phyloP scores from a whole-genome alignment of 306 rosid species.

The Sechiopsis laciniata region DNA sequence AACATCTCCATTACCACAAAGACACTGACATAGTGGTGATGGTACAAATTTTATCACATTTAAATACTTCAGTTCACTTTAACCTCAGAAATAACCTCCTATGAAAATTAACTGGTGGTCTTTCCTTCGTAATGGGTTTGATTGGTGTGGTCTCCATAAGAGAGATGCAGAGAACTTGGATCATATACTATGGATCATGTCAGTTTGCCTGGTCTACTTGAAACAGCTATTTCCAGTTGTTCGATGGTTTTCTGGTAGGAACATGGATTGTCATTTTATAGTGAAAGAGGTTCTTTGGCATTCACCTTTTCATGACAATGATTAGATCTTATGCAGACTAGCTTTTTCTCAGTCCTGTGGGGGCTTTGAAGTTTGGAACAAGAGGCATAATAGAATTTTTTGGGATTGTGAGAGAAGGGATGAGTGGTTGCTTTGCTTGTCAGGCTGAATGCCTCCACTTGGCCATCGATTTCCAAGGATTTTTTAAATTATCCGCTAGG shows the following conservation, averaged over 20 bases:
- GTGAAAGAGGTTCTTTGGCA: not conserved
- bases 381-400: not conserved
- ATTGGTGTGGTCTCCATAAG: not conserved
- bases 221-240: not conserved
- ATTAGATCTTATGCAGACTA: not conserved
- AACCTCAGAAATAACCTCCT: not conserved
- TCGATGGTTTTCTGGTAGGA: constrained; percentile 1
- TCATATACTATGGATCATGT: not conserved
- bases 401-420: not conserved
- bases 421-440: not conserved
- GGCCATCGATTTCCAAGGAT: not conserved
- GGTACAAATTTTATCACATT: constrained; percentile 8
- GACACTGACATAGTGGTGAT: not conserved
- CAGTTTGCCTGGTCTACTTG: not conserved
- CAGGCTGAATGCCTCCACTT: not conserved
- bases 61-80: not conserved
- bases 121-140: not conserved
- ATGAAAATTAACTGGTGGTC: not conserved
- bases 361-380: not conserved
- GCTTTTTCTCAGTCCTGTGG: not conserved
- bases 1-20: not conserved
- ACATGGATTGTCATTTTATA: not conserved
- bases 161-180: not conserved
- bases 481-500: not conserved
- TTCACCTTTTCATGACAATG: not conserved